Conservation (phyloP, 2,329 filamentous ascomycete genomes). For the Aspergillus sp. region DNA sequence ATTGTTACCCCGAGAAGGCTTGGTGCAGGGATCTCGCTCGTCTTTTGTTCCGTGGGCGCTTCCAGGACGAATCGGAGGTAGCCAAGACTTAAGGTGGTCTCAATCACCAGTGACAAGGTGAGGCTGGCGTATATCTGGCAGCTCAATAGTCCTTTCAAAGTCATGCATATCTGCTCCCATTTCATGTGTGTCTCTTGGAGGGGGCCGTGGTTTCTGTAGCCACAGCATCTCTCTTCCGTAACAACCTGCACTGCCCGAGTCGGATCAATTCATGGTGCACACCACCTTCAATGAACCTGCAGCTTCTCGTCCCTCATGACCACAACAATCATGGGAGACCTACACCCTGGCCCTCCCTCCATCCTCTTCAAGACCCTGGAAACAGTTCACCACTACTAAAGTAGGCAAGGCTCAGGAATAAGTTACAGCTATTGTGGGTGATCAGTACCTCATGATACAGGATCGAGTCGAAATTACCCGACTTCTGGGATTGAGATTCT, state of each 20-base stretch:
- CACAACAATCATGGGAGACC: background rate
- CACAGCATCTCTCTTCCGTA: background rate
- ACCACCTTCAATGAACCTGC: slow-evolving; percentile 2
- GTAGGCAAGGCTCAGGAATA: background rate
- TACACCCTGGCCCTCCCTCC: background rate
- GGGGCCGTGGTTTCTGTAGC: background rate
- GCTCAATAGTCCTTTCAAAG: background rate
- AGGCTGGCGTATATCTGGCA: slow-evolving; percentile 2
- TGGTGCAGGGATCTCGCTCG: background rate
- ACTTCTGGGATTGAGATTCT: slow-evolving; percentile 9
- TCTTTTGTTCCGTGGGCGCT: background rate
- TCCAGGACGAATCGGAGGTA: background rate
- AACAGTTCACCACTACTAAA: background rate
- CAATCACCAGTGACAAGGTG: background rate
- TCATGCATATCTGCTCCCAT: background rate
- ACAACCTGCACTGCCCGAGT: background rate
- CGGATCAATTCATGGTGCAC: background rate
- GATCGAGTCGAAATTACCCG: slow-evolving; percentile 11
- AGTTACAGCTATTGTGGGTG: slow-evolving; percentile 13
- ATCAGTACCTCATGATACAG: slow-evolving; percentile 13
- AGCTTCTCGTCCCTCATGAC: background rate
- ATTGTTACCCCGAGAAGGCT: background rate
- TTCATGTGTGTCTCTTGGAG: no score
- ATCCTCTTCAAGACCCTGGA: background rate
- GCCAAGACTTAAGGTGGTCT: background rate